A percentile compares a stretch with the other conserved stretches of the same genome.
These are phyloP conservation scores for Trichoderma sp. DNA, from an alignment of 2,329 filamentous ascomycete species.

Conservation along the genomic window DNA sequence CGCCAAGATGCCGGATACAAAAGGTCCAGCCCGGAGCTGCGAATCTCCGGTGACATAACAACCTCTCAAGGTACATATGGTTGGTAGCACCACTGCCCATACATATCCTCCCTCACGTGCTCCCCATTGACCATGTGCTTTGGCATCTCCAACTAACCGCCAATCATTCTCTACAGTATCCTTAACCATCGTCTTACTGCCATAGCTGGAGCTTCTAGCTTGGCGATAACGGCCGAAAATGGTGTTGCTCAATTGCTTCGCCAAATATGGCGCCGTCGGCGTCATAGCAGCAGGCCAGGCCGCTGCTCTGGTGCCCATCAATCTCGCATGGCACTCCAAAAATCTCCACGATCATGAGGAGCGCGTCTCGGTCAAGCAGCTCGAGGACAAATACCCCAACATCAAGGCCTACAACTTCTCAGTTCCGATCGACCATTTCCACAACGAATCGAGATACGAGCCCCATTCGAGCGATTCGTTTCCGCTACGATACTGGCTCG, in stretches of 20 bases:
- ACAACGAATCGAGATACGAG: constrained; percentile 73
- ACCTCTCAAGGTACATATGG: neutral
- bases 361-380: neutral
- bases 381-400: constrained; percentile 14
- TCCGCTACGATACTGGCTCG: constrained; percentile 78
- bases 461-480: constrained; percentile 71
- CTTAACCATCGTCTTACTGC: neutral
- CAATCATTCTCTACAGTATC: neutral
- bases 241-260: neutral
- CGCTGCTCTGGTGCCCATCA: constrained; percentile 13
- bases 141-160: neutral
- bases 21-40: neutral
- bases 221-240: neutral
- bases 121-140: neutral
- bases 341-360: constrained; percentile 1
- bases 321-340: neutral
- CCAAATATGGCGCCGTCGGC: constrained; percentile 4
- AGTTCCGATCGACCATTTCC: constrained; percentile 75
- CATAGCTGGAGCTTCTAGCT: neutral
- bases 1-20: neutral
- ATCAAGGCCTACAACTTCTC: constrained; percentile 34
- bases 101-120: neutral
- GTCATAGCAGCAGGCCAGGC: neutral
- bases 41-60: neutral
- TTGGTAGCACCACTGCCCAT: neutral